These are phyloP conservation scores for Chlamydomonas schloesseri DNA, from an alignment of 139 green algal genomes.

Conservation along the genomic window DNA sequence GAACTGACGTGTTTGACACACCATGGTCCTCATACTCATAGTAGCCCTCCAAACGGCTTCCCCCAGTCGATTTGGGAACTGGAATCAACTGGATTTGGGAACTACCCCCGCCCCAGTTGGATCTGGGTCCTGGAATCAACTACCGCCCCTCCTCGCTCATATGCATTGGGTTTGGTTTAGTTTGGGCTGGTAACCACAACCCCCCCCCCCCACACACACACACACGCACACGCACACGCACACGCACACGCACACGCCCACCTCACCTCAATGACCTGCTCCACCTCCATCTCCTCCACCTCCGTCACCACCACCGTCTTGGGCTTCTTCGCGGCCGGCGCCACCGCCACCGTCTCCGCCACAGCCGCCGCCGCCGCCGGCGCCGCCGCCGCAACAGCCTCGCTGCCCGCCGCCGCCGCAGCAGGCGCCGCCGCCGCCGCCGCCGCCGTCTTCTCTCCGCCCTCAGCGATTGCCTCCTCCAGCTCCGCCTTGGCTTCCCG, in stretches of 20 bases:
- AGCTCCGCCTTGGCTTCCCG: background rate
- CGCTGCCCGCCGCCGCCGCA: background rate
- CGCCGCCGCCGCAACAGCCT: background rate
- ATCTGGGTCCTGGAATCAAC: too few species aligned
- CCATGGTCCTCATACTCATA: too few species aligned
- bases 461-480: too few species aligned
- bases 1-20: too few species aligned
- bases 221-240: background rate
- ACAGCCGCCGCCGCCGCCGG: background rate
- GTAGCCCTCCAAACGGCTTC: too few species aligned
- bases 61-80: too few species aligned
- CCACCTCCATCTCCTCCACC: background rate
- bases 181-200: too few species aligned
- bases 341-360: background rate
- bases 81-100: too few species aligned
- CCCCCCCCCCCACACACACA: background rate
- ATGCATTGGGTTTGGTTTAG: too few species aligned
- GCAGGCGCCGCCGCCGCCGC: background rate
- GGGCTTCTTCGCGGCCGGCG: background rate
- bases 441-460: background rate
- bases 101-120: too few species aligned
- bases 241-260: too few species aligned
- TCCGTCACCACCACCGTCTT: conserved; percentile 1
- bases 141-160: too few species aligned
- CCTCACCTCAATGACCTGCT: conserved; percentile 31